Evolutionary conservation across 306 rosid species (phyloP), one percentile per base, ranked within the genome.

Genomic region (Cucurbita moschata): DNA sequence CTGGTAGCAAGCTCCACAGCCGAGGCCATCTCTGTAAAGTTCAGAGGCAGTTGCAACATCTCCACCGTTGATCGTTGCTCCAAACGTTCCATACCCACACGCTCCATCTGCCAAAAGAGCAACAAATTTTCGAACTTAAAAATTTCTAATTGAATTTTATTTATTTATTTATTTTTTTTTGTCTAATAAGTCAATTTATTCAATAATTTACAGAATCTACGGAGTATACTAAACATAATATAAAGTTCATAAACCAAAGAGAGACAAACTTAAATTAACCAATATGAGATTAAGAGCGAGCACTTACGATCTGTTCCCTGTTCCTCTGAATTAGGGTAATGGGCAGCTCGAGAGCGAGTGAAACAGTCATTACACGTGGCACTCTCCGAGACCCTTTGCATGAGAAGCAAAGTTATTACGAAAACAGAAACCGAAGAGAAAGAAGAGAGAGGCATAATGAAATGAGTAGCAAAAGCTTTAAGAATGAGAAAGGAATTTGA

Each of bases 1-100:
- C 94, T 88, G 94, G 76, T 93, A 93, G 85, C 98, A 93, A 79
- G 98, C 90, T 4, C 97, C 96, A 51, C 98, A 93, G 79, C 98
- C 98, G 49, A 93, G 85, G 23, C 98, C 97, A 60, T 82, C 79
- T 43, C 90, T 63, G 70, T 87, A 93, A 65, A 93, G 97, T 39
- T 65, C 83, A 49, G 97, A 88, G 30, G 94, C 96, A 60, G 97
- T 93, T 23, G 97, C 86, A 40, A 93, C 97, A 59, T 88, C 90
- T 46, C 98, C 98, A 0, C 88, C 96, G 74, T 93, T 90, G 40
- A 90, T 26, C 4, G 89, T 90, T 56, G 98, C 97, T 79, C 97
- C 98, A 65, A 93, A 90, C 26, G 97, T 76, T 60, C 97, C 98
- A 69, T 86, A 90, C 40, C 96, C 92, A 68, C 97, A 90, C 18